Evolutionary conservation across 2,329 filamentous ascomycete species (phyloP), one percentile per base, ranked within the genome.

Genomic region (Salinomyces thailandicus): DNA sequence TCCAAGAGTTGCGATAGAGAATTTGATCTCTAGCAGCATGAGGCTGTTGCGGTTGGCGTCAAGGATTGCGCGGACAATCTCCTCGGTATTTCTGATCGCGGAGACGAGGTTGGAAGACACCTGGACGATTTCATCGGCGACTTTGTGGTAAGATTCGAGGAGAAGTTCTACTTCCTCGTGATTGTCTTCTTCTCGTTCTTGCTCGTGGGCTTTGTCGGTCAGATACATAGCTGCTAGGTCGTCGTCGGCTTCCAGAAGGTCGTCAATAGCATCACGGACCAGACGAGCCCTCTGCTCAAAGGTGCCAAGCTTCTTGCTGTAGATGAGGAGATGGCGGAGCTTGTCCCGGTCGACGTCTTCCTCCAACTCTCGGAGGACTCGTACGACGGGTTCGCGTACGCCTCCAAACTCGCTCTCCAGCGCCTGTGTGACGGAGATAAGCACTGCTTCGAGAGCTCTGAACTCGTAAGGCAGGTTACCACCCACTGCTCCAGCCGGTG

Each of bases 141-240:
- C 81, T 61, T 96, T 96, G 61, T 96, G 85, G 59, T 98, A 98
- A 2, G 86, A 94, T 60, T 98, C 91, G 4, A 98, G 68, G 33
- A 98, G 70, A 78, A 98, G 86, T 64, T 98, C 91, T 5, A 98
- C 83, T 62, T 98, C 91, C 17, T 89, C 91, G 54, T 96, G 89
- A 52, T 95, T 86, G 48, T 93, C 77, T 43, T 86, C 79, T 36
- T 77, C 76, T 36, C 87, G 72, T 29, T 73, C 67, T 13, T 81
- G 69, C 43, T 87, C 84, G 36, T 77, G 74, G 2, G 75, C 72
- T 57, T 94, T 89, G 61, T 96, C 91, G 0, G 85, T 87, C 44
- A 98, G 66, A 55, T 98, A 98, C 91, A 98, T 96, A 47, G 81
- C 75, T 12, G 86, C 80, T 20, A 98, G 66, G 57, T 98, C 91